phyloP scores from a whole-genome alignment of 2,329 filamentous ascomycete genomes.

The Xylariomycetidae sp. region DNA sequence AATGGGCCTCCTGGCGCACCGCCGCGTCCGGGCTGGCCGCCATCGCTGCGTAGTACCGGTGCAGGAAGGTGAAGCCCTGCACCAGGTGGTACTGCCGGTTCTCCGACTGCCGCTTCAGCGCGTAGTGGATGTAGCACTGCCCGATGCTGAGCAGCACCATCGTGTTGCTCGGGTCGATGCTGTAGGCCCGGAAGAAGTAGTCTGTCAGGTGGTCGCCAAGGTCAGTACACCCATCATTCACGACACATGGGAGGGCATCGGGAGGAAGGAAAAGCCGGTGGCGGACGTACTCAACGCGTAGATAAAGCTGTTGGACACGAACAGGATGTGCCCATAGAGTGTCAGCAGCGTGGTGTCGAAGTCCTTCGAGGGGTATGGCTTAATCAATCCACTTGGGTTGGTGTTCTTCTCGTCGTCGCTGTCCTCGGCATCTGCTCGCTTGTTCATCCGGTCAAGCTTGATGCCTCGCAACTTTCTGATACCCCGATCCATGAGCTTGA shows the following conservation, averaged over 20 bases:
- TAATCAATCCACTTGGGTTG: conserved; percentile 20
- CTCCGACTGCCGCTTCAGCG: conserved; percentile 80
- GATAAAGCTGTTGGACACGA: conserved; percentile 74
- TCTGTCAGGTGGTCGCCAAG: conserved; percentile 36
- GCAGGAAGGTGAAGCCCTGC: conserved; percentile 78
- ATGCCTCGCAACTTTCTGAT: conserved; percentile 41
- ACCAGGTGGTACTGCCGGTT: conserved; percentile 84
- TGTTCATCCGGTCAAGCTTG: no score
- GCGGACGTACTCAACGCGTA: conserved; percentile 63
- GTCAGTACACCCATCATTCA: background rate
- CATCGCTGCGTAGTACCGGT: conserved; percentile 63
- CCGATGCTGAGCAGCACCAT: conserved; percentile 77
- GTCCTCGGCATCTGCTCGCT: conserved; percentile 38
- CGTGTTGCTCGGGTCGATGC: conserved; percentile 69
- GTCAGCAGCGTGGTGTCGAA: conserved; percentile 79
- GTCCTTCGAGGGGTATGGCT: conserved; percentile 34
- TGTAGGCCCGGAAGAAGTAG: conserved; percentile 76
- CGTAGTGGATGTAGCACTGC: conserved; percentile 80
- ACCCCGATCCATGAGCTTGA: conserved; percentile 78
- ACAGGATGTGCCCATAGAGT: conserved; percentile 85
- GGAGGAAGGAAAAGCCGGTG: background rate
- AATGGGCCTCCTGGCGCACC: conserved; percentile 69
- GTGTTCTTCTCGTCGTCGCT: conserved; percentile 32
- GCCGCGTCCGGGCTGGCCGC: conserved; percentile 28
- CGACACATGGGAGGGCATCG: no score